Evolutionary conservation across 768 basidiomycete genomes (phyloP).

Genomic region (Suillus fuscotomentosus): DNA sequence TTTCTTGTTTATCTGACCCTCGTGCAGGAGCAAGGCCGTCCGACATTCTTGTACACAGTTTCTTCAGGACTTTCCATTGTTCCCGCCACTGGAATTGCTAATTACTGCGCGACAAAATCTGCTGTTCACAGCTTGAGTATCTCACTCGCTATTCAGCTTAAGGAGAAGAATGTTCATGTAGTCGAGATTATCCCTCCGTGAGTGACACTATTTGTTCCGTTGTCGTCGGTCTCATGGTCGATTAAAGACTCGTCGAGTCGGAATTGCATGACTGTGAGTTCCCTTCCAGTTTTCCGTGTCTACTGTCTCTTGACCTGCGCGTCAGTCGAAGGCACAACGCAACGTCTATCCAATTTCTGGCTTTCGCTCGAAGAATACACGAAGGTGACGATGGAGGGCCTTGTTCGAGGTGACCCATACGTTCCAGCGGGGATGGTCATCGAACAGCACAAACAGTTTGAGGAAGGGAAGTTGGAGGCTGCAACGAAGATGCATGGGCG

Average conservation of each 20-base stretch:
- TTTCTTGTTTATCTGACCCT: background rate
- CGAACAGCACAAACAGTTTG: slow-evolving; percentile 21
- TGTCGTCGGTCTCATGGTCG: background rate
- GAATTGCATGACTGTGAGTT: slow-evolving; percentile 57
- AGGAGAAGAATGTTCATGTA: slow-evolving; percentile 49
- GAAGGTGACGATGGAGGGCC: slow-evolving; percentile 35
- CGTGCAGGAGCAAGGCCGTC: slow-evolving; percentile 38
- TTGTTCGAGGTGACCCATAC: slow-evolving; percentile 33
- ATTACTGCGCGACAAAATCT: slow-evolving; percentile 59
- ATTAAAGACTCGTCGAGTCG: slow-evolving; percentile 52
- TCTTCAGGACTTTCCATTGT: slow-evolving; percentile 51
- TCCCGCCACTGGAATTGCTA: slow-evolving; percentile 40
- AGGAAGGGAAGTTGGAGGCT: slow-evolving; percentile 28
- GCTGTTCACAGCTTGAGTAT: slow-evolving; percentile 52
- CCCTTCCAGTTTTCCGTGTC: background rate
- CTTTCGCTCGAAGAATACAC: slow-evolving; percentile 53
- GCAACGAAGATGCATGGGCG: background rate
- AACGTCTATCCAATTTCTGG: slow-evolving; percentile 50
- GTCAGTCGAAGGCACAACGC: slow-evolving; percentile 53
- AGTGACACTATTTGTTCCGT: slow-evolving; percentile 19
- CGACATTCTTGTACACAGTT: slow-evolving; percentile 49
- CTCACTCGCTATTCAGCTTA: slow-evolving; percentile 46
- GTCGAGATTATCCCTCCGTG: slow-evolving; percentile 61
- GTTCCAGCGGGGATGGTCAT: slow-evolving; percentile 25
- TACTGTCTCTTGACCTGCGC: slow-evolving; percentile 43